Percentiles rank a stretch among this genome's conserved stretches.
phyloP scores from a whole-genome alignment of 108 stramenopile species.

The Pseudonitzschia multistriata region DNA sequence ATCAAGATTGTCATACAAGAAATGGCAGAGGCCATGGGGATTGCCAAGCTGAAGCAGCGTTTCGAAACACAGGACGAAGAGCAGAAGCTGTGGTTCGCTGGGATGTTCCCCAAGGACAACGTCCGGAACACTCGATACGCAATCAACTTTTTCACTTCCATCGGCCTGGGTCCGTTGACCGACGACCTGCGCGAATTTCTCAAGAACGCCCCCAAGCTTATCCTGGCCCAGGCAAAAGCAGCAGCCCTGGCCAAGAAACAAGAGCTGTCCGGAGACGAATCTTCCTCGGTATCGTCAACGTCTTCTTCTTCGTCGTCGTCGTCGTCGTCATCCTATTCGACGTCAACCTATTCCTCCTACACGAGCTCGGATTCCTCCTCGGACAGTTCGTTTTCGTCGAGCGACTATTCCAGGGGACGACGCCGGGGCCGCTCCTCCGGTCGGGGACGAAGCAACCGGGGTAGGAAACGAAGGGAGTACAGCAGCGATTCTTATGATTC shows the following conservation, averaged over 20 bases:
- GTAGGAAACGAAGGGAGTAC: not conserved
- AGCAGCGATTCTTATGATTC: slow-evolving; percentile 7
- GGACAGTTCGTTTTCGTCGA: not conserved
- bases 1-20: slow-evolving; percentile 97
- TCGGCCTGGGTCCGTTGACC: slow-evolving; percentile 97
- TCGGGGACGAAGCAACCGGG: not conserved
- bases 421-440: not conserved
- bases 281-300: slow-evolving; percentile 48
- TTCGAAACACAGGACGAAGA: slow-evolving; percentile 81
- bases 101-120: slow-evolving; percentile 95
- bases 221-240: slow-evolving; percentile 73
- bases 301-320: slow-evolving; percentile 53
- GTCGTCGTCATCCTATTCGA: slow-evolving; percentile 45
- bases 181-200: slow-evolving; percentile 94
- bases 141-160: slow-evolving; percentile 98
- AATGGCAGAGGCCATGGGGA: slow-evolving; percentile 94
- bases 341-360: slow-evolving; percentile 6
- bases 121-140: slow-evolving; percentile 96
- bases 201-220: slow-evolving; percentile 89
- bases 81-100: slow-evolving; percentile 73
- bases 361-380: slow-evolving; percentile 14
- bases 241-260: slow-evolving; percentile 53
- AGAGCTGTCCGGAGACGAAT: slow-evolving; percentile 50
- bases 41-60: slow-evolving; percentile 82
- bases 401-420: not conserved